These are phyloP conservation scores for Fusarium coicis DNA, from an alignment of 2,329 filamentous ascomycete genomes.

Conservation along the genomic window DNA sequence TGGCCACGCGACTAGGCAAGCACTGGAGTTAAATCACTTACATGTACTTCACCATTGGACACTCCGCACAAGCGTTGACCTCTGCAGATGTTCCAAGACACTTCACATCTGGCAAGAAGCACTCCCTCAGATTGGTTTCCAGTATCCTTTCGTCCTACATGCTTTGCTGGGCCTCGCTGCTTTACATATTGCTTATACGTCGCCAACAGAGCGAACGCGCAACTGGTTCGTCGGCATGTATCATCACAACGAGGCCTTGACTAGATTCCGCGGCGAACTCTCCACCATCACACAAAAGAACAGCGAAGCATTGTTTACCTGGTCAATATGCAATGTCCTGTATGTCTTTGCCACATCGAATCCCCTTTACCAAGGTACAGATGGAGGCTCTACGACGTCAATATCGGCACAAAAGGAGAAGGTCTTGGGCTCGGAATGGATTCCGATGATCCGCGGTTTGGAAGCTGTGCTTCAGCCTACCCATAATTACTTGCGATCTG, in stretches of 20 bases:
- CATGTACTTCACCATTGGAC: not conserved
- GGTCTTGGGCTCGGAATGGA: not conserved
- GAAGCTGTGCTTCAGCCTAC: not conserved
- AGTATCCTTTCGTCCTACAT: not conserved
- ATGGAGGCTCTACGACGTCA: fast-evolving
- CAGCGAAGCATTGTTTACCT: not conserved
- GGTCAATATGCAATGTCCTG: not conserved
- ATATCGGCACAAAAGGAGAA: not conserved
- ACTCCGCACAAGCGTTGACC: not conserved
- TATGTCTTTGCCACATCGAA: not conserved
- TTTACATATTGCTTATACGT: not conserved
- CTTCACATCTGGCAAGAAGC: not conserved
- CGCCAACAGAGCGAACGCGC: fast-evolving
- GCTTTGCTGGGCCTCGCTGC: not conserved
- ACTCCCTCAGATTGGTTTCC: not conserved
- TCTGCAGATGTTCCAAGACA: not conserved
- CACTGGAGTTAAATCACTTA: not conserved
- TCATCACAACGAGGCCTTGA: not conserved
- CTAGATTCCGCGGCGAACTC: not conserved
- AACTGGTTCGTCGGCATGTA: not conserved
- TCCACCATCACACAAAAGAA: not conserved
- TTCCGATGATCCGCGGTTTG: not conserved
- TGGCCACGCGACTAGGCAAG: fast-evolving
- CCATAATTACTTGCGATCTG: not conserved
- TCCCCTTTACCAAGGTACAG: not conserved